Base-by-base conservation (phyloP, 352 stramenopile genomes). In the Plasmopara halstedii region DNA sequence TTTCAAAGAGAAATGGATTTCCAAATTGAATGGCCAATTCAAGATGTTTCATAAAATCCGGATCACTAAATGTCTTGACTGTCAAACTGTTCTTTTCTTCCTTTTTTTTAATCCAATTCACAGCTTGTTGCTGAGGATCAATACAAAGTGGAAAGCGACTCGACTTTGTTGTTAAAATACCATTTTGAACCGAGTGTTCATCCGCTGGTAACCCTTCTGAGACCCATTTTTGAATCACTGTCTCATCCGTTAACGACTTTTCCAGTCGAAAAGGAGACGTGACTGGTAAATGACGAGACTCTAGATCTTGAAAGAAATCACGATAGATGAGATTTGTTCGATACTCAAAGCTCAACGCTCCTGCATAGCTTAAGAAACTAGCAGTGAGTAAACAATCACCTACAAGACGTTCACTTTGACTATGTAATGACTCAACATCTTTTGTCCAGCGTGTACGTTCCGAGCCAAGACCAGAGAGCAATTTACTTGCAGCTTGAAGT, bases 51-150 rank as follows among this genome's bases (percentile, higher is more conserved):
- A 98, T 97, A 52, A 97, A 98, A 50, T 97, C 91, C 0, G 65
- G 44, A 41, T 98, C 91, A 36, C 75, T 92, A n/a, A 98, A 62
- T 10, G 89, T 97, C 53, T 96, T 96, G 43, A 97, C 75, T 0
- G 78, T 96, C 35, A 98, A 53, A 33, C 95, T 94, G 64, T 94
- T 85, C 49, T 92, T 88, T 53, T 94, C 85, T 64, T 96, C 94
- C 13, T 89, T 96, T 50, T 93, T 91, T 65, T 98, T 98, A 67
- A 98, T 98, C 93, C 93, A 98, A 18, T 71, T 90, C 27, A 98
- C 91, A 6, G 93, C 93, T 51, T 98, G 93, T 58, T 98, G 90
- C 50, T 98, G 93, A 14, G 93, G 92, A 42, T 98, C 93, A 40
- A 98, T 97, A 48, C 93, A 98, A 29, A 98, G 56, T 14, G 93